phyloP scores from a whole-genome alignment of 306 rosid species.

The Trifolium dubium region DNA sequence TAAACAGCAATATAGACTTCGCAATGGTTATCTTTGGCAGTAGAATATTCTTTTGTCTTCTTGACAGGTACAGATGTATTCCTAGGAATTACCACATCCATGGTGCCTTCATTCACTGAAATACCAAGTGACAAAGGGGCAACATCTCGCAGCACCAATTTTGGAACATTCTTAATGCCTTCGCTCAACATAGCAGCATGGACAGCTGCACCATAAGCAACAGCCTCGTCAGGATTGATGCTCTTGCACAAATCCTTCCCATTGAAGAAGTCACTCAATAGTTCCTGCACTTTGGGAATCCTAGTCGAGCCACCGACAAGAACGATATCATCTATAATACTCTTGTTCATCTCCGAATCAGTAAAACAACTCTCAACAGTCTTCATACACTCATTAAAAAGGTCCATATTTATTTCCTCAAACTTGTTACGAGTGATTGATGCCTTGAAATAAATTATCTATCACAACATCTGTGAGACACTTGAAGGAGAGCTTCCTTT shows the following conservation, averaged over 20 bases:
- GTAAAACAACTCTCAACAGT: constrained; percentile 53
- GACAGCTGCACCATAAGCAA: no score
- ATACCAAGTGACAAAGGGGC: not conserved
- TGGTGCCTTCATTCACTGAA: not conserved
- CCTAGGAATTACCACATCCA: not conserved
- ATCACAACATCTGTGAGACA: not conserved
- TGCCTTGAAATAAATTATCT: not conserved
- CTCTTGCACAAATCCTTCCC: no score
- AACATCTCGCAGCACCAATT: not conserved
- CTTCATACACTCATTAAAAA: constrained; percentile 50
- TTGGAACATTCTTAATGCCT: not conserved
- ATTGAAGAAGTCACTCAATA: constrained; percentile 49
- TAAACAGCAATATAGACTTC: not conserved
- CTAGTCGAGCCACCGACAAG: constrained; percentile 73
- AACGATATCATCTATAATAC: constrained; percentile 48
- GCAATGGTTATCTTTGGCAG: not conserved
- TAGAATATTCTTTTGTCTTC: fast-evolving
- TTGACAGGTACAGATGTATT: not conserved
- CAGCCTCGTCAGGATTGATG: no score
- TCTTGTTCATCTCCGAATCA: constrained; percentile 58
- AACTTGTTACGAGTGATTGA: constrained; percentile 21
- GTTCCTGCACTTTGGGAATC: constrained; percentile 60
- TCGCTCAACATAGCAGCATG: no score
- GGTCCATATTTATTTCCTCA: constrained; percentile 38
- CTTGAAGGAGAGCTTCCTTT: not conserved